These are phyloP conservation scores for Periconia digitata DNA, from an alignment of 2,329 filamentous ascomycete species.

Conservation along the genomic window DNA sequence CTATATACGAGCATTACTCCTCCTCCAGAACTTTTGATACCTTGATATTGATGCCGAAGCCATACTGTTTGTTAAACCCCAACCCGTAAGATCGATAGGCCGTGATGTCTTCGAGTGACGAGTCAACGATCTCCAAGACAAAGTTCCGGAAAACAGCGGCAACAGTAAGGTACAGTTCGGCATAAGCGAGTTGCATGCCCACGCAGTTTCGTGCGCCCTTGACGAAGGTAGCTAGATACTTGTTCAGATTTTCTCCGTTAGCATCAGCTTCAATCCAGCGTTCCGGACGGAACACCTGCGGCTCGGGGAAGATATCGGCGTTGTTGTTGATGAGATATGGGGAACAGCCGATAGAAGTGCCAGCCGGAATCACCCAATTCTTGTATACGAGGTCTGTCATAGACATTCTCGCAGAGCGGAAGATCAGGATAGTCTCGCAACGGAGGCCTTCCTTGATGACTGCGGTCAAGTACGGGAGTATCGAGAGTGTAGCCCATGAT, in stretches of 20 bases:
- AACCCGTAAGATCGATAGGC: constrained; percentile 9
- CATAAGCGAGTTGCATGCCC: constrained; percentile 34
- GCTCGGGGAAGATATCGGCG: constrained; percentile 23
- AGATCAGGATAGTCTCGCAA: constrained; percentile 7
- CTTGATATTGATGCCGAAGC: too few species aligned
- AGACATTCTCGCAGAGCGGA: constrained; percentile 19
- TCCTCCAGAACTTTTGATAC: too few species aligned
- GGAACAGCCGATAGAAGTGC: constrained; percentile 23
- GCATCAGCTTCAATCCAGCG: constrained; percentile 17
- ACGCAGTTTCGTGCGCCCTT: constrained; percentile 44
- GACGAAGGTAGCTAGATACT: constrained; percentile 43
- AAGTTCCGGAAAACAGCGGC: constrained; percentile 14
- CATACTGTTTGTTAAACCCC: constrained; percentile 13
- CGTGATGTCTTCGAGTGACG: constrained; percentile 12
- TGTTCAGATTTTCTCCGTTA: constrained; percentile 22
- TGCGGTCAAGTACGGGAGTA: constrained; percentile 14
- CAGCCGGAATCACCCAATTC: constrained; percentile 17
- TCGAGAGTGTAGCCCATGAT: constrained; percentile 9
- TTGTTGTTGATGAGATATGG: constrained; percentile 20
- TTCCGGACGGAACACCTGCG: constrained; percentile 14
- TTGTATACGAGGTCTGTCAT: constrained; percentile 19
- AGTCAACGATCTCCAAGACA: constrained; percentile 18
- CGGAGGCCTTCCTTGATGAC: constrained; percentile 15
- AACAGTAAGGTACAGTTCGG: constrained; percentile 17
- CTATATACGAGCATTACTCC: too few species aligned